phyloP scores from a whole-genome alignment of 2,329 filamentous ascomycete species.

The Penicillium palitans region DNA sequence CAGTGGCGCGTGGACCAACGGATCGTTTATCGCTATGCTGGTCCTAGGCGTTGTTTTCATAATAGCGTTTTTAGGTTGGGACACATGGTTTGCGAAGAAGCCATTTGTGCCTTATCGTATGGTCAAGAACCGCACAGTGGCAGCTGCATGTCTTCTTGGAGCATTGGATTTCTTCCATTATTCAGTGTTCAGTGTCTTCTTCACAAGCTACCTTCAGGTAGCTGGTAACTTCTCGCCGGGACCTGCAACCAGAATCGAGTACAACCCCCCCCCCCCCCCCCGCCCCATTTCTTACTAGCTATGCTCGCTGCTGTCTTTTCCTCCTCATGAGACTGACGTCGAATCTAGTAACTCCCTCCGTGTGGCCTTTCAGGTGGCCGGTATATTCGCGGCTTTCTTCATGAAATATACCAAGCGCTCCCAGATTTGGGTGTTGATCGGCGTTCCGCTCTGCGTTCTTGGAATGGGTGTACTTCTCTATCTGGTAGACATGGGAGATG shows the following conservation, averaged over 20 bases:
- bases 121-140: conserved; percentile 41
- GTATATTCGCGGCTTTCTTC: conserved; percentile 36
- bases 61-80: conserved; percentile 38
- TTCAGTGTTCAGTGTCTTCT: conserved; percentile 44
- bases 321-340: background rate
- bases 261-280: background rate
- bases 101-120: conserved; percentile 45
- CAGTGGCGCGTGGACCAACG: conserved; percentile 25
- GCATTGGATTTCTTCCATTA: conserved; percentile 41
- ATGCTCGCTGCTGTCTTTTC: background rate
- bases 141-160: conserved; percentile 41
- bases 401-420: conserved; percentile 43
- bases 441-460: conserved; percentile 38
- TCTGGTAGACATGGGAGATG: conserved; percentile 26
- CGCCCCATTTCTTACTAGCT: background rate
- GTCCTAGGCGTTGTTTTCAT: conserved; percentile 33
- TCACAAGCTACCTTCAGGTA: conserved; percentile 45
- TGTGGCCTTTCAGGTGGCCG: conserved; percentile 41
- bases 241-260: conserved; percentile 34
- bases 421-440: conserved; percentile 35
- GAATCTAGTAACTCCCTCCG: conserved; percentile 31
- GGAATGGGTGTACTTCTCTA: conserved; percentile 36
- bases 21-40: conserved; percentile 41
- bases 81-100: conserved; percentile 39
- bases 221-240: conserved; percentile 40